Evolutionary conservation across 345 rosid species (phyloP), one percentile per base, ranked within the genome.

Genomic region (Aquilaria sinensis): DNA sequence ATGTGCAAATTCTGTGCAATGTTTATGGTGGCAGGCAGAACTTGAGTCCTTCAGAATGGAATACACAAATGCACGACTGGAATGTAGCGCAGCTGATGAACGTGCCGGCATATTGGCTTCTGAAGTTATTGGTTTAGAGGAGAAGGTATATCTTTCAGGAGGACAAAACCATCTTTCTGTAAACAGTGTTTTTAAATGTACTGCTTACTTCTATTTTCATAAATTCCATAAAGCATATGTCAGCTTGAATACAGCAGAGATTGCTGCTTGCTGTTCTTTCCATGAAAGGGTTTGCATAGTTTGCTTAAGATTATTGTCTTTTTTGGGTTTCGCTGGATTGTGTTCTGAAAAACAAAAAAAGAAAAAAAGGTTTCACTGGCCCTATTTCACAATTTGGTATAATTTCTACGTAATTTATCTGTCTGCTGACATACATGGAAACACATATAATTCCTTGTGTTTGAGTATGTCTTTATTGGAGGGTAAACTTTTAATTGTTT

Each of bases 41-140:
- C 91, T 91, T 71, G 98, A 95, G 70, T 80, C 92, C 70, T 50
- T 83, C 54, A 84, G 67, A 81, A 77, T 67, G 69, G 96, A 85
- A 78, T 91, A 75, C 61, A 68, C 81, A 53, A 89, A 84, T 76
- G 98, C 83, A 49, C 90, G 69, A 62, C 83, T 95, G 46, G 96
- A 95, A 70, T 89, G 96, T 65, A 80, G 62, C 72, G 99, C 96
- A 53, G 90, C 96, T 66, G 96, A 95, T 75, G 98, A 89, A 71
- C 87, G 98, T 29, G 88, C 96, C 47, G 88, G 83, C 51, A 79
- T 95, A 72, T 75, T 91, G 76, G 98, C 99, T 70, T 81, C 98
- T 57, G 99, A 95, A 81, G 99, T 91, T 66, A 91, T 91, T 50
- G 85, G 92, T 63, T 85, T 95, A 80, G 99, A 95, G 82, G 99